Evolutionary conservation across 805 yeast species (phyloP).

Genomic region (Kregervanrija delftensis): DNA sequence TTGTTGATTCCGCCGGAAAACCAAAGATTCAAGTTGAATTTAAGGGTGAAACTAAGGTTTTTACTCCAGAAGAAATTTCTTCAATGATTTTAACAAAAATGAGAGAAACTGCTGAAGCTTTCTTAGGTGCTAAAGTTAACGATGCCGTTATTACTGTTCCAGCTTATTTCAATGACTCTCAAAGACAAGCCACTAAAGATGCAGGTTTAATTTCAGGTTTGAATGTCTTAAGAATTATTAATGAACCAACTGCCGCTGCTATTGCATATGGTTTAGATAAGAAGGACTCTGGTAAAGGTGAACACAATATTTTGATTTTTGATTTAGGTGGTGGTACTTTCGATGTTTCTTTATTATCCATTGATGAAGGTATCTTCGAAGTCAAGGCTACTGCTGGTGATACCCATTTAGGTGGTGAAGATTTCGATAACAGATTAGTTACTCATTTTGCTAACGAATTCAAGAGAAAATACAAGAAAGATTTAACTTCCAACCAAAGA

Average conservation of each 20-base stretch:
- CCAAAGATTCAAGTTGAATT: conserved; percentile 80
- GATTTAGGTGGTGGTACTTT: conserved; percentile 98
- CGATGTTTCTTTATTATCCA: conserved; percentile 87
- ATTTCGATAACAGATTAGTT: conserved; percentile 94
- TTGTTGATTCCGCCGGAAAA: conserved; percentile 65
- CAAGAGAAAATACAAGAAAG: conserved; percentile 97
- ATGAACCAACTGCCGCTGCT: conserved; percentile 98
- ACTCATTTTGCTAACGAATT: conserved; percentile 90
- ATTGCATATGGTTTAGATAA: conserved; percentile 92
- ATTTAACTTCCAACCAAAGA: conserved; percentile 86
- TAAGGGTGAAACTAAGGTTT: conserved; percentile 78
- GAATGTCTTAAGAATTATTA: conserved; percentile 89
- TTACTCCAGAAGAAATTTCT: conserved; percentile 92
- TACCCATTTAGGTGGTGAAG: conserved; percentile 97
- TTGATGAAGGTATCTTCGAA: conserved; percentile 94
- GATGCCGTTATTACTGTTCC: conserved; percentile 97
- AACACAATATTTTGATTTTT: conserved; percentile 79
- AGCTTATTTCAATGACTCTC: conserved; percentile 95
- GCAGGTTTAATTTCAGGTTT: conserved; percentile 96
- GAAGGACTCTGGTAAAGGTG: conserved; percentile 68
- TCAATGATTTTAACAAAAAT: conserved; percentile 87
- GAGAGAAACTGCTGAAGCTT: conserved; percentile 86
- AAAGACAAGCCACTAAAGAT: conserved; percentile 97
- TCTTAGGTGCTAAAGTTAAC: conserved; percentile 74
- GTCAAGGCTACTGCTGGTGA: conserved; percentile 93